A percentile compares a stretch with the other conserved stretches of the same genome.
These are phyloP conservation scores for Backusella psychrophila DNA, from an alignment of 192 early-diverging fungal genomes.

Conservation along the genomic window DNA sequence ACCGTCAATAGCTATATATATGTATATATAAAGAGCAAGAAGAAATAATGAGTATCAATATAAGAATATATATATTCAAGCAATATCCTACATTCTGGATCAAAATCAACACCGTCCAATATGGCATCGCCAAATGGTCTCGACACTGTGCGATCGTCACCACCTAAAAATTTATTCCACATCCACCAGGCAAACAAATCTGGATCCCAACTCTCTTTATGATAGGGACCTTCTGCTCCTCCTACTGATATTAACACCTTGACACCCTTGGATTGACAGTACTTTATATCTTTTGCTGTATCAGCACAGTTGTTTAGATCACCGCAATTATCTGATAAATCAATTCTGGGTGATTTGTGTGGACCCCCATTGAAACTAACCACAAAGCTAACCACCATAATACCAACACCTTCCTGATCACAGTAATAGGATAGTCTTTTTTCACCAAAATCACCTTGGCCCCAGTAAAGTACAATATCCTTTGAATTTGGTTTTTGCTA, in stretches of 20 bases:
- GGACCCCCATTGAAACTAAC: slow-evolving; percentile 20
- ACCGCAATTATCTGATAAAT: slow-evolving; percentile 23
- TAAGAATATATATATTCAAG: slow-evolving; percentile 21
- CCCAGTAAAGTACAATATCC: slow-evolving; percentile 30
- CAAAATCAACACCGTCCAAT: slow-evolving; percentile 70
- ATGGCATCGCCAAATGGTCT: slow-evolving; percentile 70
- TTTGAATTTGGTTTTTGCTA: not conserved
- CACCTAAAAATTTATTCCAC: slow-evolving; percentile 58
- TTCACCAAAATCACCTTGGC: slow-evolving; percentile 23
- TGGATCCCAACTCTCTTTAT: slow-evolving; percentile 25
- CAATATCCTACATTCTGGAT: slow-evolving; percentile 60
- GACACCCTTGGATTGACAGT: slow-evolving; percentile 62
- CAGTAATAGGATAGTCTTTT: slow-evolving; percentile 27
- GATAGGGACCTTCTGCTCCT: slow-evolving; percentile 49
- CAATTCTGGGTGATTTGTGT: slow-evolving; percentile 14
- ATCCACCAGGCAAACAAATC: slow-evolving; percentile 27
- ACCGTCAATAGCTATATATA: not conserved
- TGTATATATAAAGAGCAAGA: not conserved
- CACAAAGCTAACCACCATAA: slow-evolving; percentile 26
- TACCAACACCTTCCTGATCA: slow-evolving; percentile 18
- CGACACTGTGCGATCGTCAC: slow-evolving; percentile 34
- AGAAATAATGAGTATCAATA: slow-evolving; percentile 30
- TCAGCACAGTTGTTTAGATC: slow-evolving; percentile 42
- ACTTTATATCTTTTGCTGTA: slow-evolving; percentile 56
- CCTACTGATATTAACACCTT: slow-evolving; percentile 62